Evolutionary conservation across 768 basidiomycete genomes (phyloP).

Genomic region (Agaricus blazei): DNA sequence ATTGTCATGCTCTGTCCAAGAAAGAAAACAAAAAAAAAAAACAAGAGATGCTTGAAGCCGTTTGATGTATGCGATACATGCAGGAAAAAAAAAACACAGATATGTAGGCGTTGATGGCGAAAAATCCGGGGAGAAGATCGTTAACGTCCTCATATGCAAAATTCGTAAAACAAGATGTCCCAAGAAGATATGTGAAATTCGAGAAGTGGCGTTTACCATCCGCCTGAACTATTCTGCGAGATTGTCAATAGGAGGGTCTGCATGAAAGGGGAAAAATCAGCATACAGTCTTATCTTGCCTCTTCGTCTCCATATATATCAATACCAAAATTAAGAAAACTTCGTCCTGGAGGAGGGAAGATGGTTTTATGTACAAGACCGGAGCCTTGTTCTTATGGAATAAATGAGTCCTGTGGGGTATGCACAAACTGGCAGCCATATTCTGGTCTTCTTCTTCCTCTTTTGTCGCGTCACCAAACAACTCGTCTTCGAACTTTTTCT

Average conservation of each 20-base stretch:
- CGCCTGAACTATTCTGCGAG: constrained; percentile 6
- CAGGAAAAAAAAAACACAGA: too few species aligned
- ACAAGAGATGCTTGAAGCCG: background rate
- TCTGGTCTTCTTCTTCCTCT: constrained; percentile 17
- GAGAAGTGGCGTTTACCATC: constrained; percentile 1
- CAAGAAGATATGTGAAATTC: background rate
- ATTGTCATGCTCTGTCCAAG: too few species aligned
- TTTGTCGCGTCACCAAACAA: background rate
- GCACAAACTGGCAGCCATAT: constrained; percentile 32
- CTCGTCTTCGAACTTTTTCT: background rate
- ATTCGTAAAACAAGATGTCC: background rate
- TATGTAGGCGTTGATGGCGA: too few species aligned
- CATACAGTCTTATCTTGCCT: constrained; percentile 34
- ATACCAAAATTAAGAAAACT: constrained; percentile 32
- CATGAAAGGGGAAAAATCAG: constrained; percentile 7
- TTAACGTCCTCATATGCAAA: background rate
- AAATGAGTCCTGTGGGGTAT: constrained; percentile 46
- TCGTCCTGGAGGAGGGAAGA: constrained; percentile 36
- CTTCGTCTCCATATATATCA: constrained; percentile 35
- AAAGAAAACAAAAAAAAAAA: too few species aligned
- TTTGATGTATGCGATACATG: too few species aligned
- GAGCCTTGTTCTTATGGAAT: constrained; percentile 37
- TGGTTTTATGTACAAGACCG: constrained; percentile 32
- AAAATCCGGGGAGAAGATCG: too few species aligned
- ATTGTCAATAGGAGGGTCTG: background rate